Base-by-base conservation (phyloP, 2,329 filamentous ascomycete species). In the Sporothrix euskadiensis region DNA sequence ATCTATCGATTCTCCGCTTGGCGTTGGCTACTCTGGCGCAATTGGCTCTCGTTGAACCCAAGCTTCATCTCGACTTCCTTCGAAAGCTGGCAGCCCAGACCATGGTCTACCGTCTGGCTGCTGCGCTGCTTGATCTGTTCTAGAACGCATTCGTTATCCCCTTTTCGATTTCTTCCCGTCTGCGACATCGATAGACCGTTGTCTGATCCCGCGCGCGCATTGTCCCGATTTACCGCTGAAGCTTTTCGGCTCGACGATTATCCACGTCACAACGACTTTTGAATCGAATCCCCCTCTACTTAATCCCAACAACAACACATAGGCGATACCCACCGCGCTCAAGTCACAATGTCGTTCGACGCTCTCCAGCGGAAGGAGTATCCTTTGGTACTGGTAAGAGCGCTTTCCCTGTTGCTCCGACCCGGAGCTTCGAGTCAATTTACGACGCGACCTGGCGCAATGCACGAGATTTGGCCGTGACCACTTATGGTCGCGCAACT, bases 341-440 rank as follows among this genome's bases (percentile, higher is more conserved):
- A 49, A 14, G 57, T 65, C 73, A 69, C 72, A 63, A 93, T 93
- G 59, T 35, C 56, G 54, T 32, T 35, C 90, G 91, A 93, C 75
- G 91, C 91, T 80, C 88, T 95, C 80, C 91, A 92, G 81, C 90
- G 94, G 83, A 88, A 92, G 83, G 95, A 98, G 83, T 98, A 98
- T 86, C 94, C 95, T 82, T 91, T 90, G 78, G 91, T 98, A 89
- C 91, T 97, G 91, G 95, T 98, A 87, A 87, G 79, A 72, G 30
- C n/a, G 19, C 57, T 73, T 69, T 49, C 44, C 70, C 75, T 26
- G 73, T 59, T 75, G 72, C 19, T 30, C 41, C 12, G 41, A 5
- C 6, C 41, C 59, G 3, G 22, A 22, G 5, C 22, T 19, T n/a
- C 32, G 32, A n/a, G 54, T n/a, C 39, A 59, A n/a, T 19, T 49